Evolutionary conservation across 495 filamentous ascomycete genomes (phyloP).

Genomic region (Sporormia fimetaria): DNA sequence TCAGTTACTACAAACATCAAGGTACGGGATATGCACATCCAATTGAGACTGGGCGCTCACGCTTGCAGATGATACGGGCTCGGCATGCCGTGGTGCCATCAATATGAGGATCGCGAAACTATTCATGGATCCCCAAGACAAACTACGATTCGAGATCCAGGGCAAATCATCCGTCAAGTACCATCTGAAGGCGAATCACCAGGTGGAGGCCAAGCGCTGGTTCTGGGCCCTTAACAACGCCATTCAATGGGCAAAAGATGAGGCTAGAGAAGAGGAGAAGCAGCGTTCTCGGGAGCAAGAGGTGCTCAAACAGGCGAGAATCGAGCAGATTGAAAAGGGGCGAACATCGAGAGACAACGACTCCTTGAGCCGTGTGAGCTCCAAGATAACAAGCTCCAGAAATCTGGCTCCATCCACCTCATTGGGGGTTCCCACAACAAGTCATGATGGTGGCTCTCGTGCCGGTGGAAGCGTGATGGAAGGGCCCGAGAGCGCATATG

Average conservation of each 20-base stretch:
- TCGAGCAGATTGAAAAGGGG: conserved; percentile 43
- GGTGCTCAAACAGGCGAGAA: conserved; percentile 61
- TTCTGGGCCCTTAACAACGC: conserved; percentile 98
- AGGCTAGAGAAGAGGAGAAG: conserved; percentile 77
- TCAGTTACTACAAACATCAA: conserved; percentile 99
- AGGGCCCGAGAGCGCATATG: conserved; percentile 47
- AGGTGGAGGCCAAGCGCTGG: conserved; percentile 87
- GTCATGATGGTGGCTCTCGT: conserved; percentile 29
- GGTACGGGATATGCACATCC: conserved; percentile 38
- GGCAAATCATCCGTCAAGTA: conserved; percentile 99
- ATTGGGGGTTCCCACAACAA: conserved; percentile 39
- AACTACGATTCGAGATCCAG: conserved; percentile 91
- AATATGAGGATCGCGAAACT: conserved; percentile 95
- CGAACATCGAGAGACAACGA: conserved; percentile 40
- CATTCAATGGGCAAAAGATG: conserved; percentile 96
- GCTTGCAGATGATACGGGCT: conserved; percentile 67
- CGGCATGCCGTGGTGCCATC: conserved; percentile 90
- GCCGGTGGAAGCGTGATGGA: conserved; percentile 41
- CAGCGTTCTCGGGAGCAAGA: conserved; percentile 63
- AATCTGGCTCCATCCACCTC: conserved; percentile 20
- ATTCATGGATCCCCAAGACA: conserved; percentile 92
- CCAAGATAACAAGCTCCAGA: conserved; percentile 17
- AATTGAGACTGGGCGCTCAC: too few relatives aligned
- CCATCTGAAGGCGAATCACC: conserved; percentile 90
- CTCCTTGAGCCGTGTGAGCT: conserved; percentile 35